phyloP scores from a whole-genome alignment of 2,329 filamentous ascomycete genomes.

The Cladosporium sp. region DNA sequence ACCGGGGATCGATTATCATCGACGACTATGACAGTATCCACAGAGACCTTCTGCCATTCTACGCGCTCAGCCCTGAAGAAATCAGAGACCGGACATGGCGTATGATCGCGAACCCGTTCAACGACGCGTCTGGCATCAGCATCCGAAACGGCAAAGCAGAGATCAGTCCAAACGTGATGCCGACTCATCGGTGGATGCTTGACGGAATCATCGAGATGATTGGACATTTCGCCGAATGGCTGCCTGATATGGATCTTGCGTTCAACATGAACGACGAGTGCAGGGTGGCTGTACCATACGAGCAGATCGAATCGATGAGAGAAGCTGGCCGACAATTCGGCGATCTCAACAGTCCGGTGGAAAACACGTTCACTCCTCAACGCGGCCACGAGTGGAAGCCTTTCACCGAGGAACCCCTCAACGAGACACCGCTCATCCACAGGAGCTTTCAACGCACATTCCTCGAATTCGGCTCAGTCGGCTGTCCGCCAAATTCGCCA shows the following conservation, averaged over 20 bases:
- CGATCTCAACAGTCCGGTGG: slow-evolving; percentile 14
- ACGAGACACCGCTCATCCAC: slow-evolving; percentile 25
- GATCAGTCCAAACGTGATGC: slow-evolving; percentile 46
- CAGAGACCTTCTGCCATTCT: slow-evolving; percentile 51
- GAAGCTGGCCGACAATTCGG: slow-evolving; percentile 23
- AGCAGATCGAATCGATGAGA: slow-evolving; percentile 34
- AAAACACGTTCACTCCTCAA: slow-evolving; percentile 31
- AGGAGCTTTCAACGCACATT: slow-evolving; percentile 35
- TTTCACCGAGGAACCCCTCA: slow-evolving; percentile 24
- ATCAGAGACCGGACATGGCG: slow-evolving; percentile 49
- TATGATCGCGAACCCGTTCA: slow-evolving; percentile 48
- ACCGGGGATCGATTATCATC: slow-evolving; percentile 47
- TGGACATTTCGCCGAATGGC: slow-evolving; percentile 44
- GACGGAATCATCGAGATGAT: slow-evolving; percentile 50
- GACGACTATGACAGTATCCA: slow-evolving; percentile 57
- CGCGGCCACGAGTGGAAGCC: slow-evolving; percentile 35
- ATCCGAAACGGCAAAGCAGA: slow-evolving; percentile 48
- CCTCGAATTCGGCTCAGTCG: slow-evolving; percentile 18
- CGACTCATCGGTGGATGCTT: slow-evolving; percentile 54
- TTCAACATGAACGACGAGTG: slow-evolving; percentile 59
- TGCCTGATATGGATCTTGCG: slow-evolving; percentile 59
- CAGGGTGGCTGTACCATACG: slow-evolving; percentile 50
- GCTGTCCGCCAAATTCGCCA: slow-evolving; percentile 58
- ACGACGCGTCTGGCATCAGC: slow-evolving; percentile 50
- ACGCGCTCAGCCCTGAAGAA: slow-evolving; percentile 44